Evolutionary conservation across 208 protist species (phyloP), one percentile per base, ranked within the genome.

Genomic region (Trypanosoma vivax): DNA sequence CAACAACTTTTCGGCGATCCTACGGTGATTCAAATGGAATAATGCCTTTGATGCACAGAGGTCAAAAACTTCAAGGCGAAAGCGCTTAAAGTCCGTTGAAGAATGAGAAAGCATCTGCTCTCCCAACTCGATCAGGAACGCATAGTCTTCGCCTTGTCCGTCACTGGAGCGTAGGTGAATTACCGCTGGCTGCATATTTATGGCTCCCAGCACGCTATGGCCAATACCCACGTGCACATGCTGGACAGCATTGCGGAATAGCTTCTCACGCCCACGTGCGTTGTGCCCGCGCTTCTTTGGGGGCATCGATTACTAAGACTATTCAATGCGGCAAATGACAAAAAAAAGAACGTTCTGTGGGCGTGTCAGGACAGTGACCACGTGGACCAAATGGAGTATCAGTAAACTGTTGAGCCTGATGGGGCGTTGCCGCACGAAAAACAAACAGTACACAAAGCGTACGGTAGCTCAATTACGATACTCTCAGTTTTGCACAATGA

Each of bases 191-290:
- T 76, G 58, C 3, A 95, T 66, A 18, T 65, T 72, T n/a, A 95
- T 54, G 49, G 77, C 80, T 24, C 88, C 84, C 6, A 95, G 63
- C 10, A 90, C 77, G 37, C 68, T 73, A 69, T 95, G 79, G 1
- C 88, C 88, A 5, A 95, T 69, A 13, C 88, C 82, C 9, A 95
- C 70, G 37, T 86, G 83, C n/a, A 95, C 88, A 42, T 91, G 69
- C 70, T 95, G 77, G 5, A 95, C 79, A 0, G 88, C 88, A 34
- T 88, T 60, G n/a, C 79, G 76, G 43, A 94, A 94, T 19, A 94
- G 62, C 56, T 90, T 94, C 35, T 87, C 66, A 47, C 65, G 70
- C 42, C 83, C 83, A 11, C 55, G 39, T 4, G 73, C 37, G 60
- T 79, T 90, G 4, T 88, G 76, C 1, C 81, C 79, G 33, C 81